Conservation (phyloP, 1,284 basidiomycete species). For the Sporisorium graminicola region DNA sequence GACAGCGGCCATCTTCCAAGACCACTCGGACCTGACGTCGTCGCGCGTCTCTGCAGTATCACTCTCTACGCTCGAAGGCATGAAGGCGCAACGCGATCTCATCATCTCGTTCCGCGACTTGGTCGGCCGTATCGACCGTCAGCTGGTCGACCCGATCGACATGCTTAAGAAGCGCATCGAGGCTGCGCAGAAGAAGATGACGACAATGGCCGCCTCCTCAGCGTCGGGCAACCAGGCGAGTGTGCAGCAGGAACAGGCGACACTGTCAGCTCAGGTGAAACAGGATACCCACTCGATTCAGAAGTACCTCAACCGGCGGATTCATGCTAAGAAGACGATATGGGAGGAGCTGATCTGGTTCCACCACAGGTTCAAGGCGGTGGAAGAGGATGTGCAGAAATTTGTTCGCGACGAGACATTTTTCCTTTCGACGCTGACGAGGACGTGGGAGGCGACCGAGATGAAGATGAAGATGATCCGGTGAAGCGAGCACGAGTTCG, state of each 20-base stretch:
- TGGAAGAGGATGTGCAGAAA: conserved; percentile 39
- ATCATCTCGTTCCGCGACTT: conserved; percentile 50
- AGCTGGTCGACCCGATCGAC: conserved; percentile 49
- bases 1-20: conserved; percentile 32
- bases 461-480: conserved; percentile 53
- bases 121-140: conserved; percentile 38
- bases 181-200: conserved; percentile 31
- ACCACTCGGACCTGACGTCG: conserved; percentile 34
- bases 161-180: conserved; percentile 49
- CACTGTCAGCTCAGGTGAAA: conserved; percentile 33
- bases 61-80: conserved; percentile 33
- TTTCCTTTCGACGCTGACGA: conserved; percentile 19
- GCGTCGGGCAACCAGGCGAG: conserved; percentile 1
- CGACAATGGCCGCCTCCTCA: conserved; percentile 21
- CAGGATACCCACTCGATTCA: conserved; percentile 40
- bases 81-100: conserved; percentile 54
- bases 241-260: conserved; percentile 43
- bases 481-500: background rate
- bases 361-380: conserved; percentile 39
- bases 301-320: conserved; percentile 43
- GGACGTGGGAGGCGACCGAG: conserved; percentile 47
- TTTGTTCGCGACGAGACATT: conserved; percentile 36
- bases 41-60: conserved; percentile 36
- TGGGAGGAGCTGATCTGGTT: conserved; percentile 56
- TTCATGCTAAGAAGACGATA: conserved; percentile 46